Evolutionary conservation across 208 protist genomes (phyloP).

Genomic region (Leptomonas seymouri): DNA sequence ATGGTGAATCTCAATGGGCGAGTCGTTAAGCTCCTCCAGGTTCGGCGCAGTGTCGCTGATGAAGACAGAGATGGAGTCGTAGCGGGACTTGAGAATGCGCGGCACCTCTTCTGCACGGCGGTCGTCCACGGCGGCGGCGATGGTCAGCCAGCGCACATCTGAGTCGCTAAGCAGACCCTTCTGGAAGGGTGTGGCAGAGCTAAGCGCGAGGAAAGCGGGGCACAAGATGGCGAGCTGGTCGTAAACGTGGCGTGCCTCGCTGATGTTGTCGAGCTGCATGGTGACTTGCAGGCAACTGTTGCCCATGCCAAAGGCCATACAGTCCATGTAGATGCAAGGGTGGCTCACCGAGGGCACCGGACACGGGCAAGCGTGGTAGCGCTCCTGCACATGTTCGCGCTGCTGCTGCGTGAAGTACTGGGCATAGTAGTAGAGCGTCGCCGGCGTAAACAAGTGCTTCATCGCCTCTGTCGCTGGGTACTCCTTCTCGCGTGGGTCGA

Average conservation of each 20-base stretch:
- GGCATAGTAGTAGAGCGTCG: conserved; percentile 91
- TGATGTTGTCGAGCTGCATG: conserved; percentile 94
- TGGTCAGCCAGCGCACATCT: conserved; percentile 97
- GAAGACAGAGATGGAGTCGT: conserved; percentile 96
- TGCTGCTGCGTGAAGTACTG: conserved; percentile 86
- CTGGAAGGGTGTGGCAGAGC: conserved; percentile 96
- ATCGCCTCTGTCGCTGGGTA: conserved; percentile 55
- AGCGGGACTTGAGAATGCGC: conserved; percentile 96
- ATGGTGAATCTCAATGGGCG: conserved; percentile 88
- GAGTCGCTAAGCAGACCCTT: conserved; percentile 96
- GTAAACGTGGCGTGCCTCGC: conserved; percentile 96
- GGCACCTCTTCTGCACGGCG: conserved; percentile 91
- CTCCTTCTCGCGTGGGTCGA: conserved; percentile 40
- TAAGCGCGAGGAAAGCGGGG: conserved; percentile 97
- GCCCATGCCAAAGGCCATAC: conserved; percentile 99
- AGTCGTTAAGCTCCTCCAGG: conserved; percentile 91
- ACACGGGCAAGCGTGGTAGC: conserved; percentile 83
- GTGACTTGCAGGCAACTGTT: conserved; percentile 98
- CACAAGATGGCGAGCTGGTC: conserved; percentile 97
- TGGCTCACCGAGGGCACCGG: conserved; percentile 84
- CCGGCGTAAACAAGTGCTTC: conserved; percentile 83
- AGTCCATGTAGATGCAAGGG: conserved; percentile 98
- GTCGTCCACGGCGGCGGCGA: conserved; percentile 97
- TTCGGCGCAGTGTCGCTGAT: conserved; percentile 69
- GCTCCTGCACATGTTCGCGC: conserved; percentile 69